Evolutionary conservation across 352 stramenopile genomes (phyloP), one percentile per base, ranked within the genome.

Genomic region (Pythium dissimile): DNA sequence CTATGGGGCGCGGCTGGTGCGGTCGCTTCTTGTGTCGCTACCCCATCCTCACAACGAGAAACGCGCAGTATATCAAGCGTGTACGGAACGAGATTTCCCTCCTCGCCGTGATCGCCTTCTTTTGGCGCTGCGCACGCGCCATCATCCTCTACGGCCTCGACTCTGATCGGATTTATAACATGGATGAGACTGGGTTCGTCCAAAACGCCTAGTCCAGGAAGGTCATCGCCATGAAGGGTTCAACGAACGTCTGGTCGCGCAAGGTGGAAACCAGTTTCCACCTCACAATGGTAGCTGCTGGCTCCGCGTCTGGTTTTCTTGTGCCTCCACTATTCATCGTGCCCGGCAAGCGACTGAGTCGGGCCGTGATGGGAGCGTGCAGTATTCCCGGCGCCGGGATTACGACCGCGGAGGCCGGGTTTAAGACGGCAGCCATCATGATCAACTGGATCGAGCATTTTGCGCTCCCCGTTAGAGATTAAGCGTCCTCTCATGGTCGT

Each of bases 171-270:
- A 32, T 56, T 28, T 64, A 43, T 39, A 55, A 54, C 32, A 48
- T 64, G 16, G 56, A 64, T 30, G 43, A 54, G 54, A 62, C 54
- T 10, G 37, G 42, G 10, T 54, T 64, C 47, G 48, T 53, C 21
- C 30, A 53, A 30, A 50, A 58, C 21, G 23, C 16, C 8, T 54
- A 62, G 54, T 39, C 43, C 1, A 42, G 27, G 44, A 62, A 62
- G 37, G 54, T 54, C 5, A 16, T 62, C 26, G 54, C 44, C 9
- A 24, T 52, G 21, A 47, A 42, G n/a, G 54, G 54, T 5, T 54
- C 54, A 15, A 16, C 26, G 8, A 62, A 62, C 26, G 54, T 62
- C 12, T 62, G 54, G 35, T 49, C 34, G 8, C 34, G 32, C n/a
- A 51, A 44, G 5, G 38, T 62, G 24, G 54, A 55, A 10, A 27